Conservation (phyloP, 305 asterid species). For the Plantago coronopus region DNA sequence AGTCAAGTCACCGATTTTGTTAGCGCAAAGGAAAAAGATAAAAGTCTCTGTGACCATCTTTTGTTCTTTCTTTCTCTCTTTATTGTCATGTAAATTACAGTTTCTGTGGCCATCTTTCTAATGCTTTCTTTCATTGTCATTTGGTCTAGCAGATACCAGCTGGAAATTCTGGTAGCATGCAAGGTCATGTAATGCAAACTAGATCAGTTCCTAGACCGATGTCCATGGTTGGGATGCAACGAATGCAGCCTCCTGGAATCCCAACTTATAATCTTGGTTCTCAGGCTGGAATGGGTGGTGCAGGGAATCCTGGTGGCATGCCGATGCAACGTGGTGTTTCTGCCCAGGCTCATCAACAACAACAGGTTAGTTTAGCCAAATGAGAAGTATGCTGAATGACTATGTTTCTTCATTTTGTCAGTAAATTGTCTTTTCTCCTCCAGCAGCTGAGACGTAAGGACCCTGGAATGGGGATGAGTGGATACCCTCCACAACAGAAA, state of each 20-base stretch:
- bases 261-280: constrained; percentile 74
- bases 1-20: no score
- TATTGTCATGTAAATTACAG: constrained; percentile 10
- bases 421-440: constrained; percentile 22
- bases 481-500: constrained; percentile 92
- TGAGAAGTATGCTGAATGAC: constrained; percentile 6
- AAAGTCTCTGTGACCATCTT: constrained; percentile 6
- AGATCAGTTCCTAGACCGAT: constrained; percentile 81
- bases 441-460: constrained; percentile 87
- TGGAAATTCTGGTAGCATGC: constrained; percentile 67
- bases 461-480: constrained; percentile 75
- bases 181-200: constrained; percentile 69
- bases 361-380: constrained; percentile 46
- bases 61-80: constrained; percentile 17
- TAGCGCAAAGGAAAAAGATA: constrained; percentile 7
- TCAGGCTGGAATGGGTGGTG: constrained; percentile 82
- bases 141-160: constrained; percentile 54
- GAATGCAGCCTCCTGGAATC: constrained; percentile 82
- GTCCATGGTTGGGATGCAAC: constrained; percentile 75
- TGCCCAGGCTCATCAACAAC: constrained; percentile 87
- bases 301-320: constrained; percentile 71
- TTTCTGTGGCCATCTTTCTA: constrained; percentile 17
- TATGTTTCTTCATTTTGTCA: constrained; percentile 18
- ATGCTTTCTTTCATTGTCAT: constrained; percentile 9
- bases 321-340: constrained; percentile 91